These are phyloP conservation scores for Macadamia integrifolia DNA, from an alignment of 164 flowering plant genomes.

Conservation along the genomic window DNA sequence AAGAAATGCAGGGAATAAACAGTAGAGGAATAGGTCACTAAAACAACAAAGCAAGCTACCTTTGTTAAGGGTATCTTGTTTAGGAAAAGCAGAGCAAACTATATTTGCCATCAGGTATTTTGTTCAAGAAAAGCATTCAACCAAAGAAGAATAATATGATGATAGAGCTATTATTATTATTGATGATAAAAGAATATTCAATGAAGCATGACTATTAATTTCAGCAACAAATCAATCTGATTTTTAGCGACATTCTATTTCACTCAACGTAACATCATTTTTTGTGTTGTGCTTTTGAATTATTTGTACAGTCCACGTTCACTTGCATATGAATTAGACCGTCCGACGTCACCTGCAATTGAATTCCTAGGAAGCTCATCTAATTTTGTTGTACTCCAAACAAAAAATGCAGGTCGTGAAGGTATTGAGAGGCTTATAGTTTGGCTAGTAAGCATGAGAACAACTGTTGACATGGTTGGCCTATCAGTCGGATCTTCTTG, in stretches of 20 bases:
- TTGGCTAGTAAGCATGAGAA: conserved; percentile 17
- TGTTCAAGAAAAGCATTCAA: too few species aligned
- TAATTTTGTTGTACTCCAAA: background rate
- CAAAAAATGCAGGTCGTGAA: conserved; percentile 16
- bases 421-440: conserved; percentile 16
- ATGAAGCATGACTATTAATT: too few species aligned
- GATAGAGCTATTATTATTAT: too few species aligned
- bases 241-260: background rate
- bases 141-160: too few species aligned
- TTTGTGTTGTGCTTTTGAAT: background rate
- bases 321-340: background rate
- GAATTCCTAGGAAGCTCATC: background rate
- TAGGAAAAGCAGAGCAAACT: too few species aligned
- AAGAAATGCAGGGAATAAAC: too few species aligned
- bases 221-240: too few species aligned
- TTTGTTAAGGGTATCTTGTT: too few species aligned
- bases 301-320: background rate
- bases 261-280: background rate
- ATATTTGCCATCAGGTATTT: too few species aligned
- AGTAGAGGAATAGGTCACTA: too few species aligned
- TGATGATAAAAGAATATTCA: too few species aligned
- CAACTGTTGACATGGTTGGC: conserved; percentile 27
- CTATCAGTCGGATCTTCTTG: conserved; percentile 17
- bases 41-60: too few species aligned
- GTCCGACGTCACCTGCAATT: background rate